Conservation (phyloP, 164 flowering plant species). For the Kalanchoe fedtschenkoi region DNA sequence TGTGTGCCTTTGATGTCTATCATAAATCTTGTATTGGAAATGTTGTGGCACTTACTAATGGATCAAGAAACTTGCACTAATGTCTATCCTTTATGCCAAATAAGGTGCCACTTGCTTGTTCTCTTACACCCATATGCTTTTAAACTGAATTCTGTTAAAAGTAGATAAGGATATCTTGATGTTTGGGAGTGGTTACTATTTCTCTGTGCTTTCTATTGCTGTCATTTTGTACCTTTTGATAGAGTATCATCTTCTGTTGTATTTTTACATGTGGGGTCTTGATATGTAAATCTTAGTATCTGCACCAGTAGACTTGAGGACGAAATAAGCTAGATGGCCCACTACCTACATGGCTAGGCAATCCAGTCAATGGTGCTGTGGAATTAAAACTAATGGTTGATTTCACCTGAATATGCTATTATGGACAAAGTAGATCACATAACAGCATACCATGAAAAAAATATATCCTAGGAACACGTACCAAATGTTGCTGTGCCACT, state of each 20-base stretch:
- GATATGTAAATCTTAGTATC: background rate
- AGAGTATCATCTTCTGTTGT: background rate
- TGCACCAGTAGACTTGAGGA: background rate
- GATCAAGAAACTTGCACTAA: background rate
- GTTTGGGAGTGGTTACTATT: too few species aligned
- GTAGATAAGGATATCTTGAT: too few species aligned
- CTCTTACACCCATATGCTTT: too few species aligned
- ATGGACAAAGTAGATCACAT: background rate
- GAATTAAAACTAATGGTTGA: background rate
- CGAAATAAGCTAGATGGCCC: background rate
- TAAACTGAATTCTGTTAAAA: too few species aligned
- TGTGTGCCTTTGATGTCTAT: background rate
- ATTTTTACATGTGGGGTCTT: background rate
- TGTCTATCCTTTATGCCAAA: too few species aligned
- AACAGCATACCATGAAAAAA: too few species aligned
- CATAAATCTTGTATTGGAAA: background rate
- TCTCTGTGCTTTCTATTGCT: too few species aligned
- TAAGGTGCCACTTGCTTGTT: too few species aligned
- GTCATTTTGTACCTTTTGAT: too few species aligned
- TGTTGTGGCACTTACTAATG: background rate
- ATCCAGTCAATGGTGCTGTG: background rate
- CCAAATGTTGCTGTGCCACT: too few species aligned
- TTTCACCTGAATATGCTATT: background rate
- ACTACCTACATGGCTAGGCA: background rate
- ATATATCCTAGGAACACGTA: too few species aligned